Evolutionary conservation across 805 yeast species (phyloP), one percentile per base, ranked within the genome.

Genomic region (Kockiozyma suomiensis): DNA sequence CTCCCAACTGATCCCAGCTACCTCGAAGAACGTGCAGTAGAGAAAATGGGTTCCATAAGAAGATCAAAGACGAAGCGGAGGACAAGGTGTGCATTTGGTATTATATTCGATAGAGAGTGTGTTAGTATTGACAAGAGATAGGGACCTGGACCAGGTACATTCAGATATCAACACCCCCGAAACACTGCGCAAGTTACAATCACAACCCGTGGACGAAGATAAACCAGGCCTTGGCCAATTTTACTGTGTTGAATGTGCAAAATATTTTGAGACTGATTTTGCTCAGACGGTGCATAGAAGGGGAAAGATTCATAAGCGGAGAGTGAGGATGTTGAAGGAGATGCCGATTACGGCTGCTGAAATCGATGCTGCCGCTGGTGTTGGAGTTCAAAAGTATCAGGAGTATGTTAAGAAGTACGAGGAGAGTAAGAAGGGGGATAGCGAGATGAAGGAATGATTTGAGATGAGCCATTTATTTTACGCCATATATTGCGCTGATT

Each of bases 161-260:
- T 79, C 83, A 40, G 99, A 94, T 70, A 74, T 94, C 54, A 77
- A 86, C 1, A 74, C 84, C 2, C 79, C 81, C 41, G 87, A 85
- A 40, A 76, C 86, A n/a, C 86, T 90, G 56, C 74, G 80, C 57
- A 77, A 79, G 43, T 78, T 91, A 41, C 82, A 88, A 71, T 85
- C 88, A 72, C 98, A 93, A 74, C 88, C 90, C 4, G 50, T 62
- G 25, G 67, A 64, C 54, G 66, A 64, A 43, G 50, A 50, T 19
- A 54, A 65, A 47, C 92, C 97, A 0, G 99, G 99, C 1, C 76
- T 94, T 66, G 99, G 97, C 15, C 98, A 94, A 75, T 87, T 83
- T 74, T 94, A 90, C 74, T 94, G 98, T 75, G 81, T 94, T 55
- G 96, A 91, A 65, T 94, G 99, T 79, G 96, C 96, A 50, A 88